Conservation (phyloP, 1,284 basidiomycete species). For the Acaromyces ingoldii region DNA sequence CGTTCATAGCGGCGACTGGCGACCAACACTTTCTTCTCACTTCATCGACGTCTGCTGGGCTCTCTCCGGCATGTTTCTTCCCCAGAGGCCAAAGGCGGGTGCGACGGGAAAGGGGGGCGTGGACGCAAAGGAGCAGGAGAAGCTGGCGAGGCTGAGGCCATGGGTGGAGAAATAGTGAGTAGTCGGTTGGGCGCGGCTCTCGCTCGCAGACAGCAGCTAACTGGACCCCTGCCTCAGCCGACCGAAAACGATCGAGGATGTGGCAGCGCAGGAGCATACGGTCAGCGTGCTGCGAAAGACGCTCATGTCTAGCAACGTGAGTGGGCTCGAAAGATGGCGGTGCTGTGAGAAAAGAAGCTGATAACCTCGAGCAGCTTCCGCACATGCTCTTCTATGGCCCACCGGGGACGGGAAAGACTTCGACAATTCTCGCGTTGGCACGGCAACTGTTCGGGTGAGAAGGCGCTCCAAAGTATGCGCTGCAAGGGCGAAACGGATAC, state of each 20-base stretch:
- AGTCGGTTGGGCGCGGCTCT: not conserved
- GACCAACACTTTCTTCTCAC: too few relatives aligned
- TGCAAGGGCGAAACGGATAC: not conserved
- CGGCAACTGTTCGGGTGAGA: slow-evolving; percentile 80
- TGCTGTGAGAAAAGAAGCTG: too few relatives aligned
- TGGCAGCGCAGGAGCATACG: slow-evolving; percentile 94
- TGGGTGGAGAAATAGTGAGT: slow-evolving; percentile 96
- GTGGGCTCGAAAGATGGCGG: too few relatives aligned
- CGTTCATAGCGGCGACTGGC: too few relatives aligned
- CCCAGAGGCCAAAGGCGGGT: slow-evolving; percentile 1
- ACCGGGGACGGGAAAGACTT: slow-evolving; percentile 97
- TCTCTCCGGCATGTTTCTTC: slow-evolving; percentile 12
- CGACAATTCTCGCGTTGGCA: slow-evolving; percentile 90
- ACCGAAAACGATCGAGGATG: slow-evolving; percentile 94
- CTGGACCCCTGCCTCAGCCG: slow-evolving; percentile 59
- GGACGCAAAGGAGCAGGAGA: not conserved
- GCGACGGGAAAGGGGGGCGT: not conserved
- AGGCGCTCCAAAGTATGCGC: too few relatives aligned
- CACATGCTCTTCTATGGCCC: slow-evolving; percentile 99
- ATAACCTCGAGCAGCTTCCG: slow-evolving; percentile 65
- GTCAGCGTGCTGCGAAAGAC: slow-evolving; percentile 87
- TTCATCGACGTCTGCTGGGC: too few relatives aligned
- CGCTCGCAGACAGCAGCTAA: not conserved
- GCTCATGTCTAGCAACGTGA: slow-evolving; percentile 82
- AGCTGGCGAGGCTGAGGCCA: slow-evolving; percentile 58